Evolutionary conservation across 1,284 basidiomycete species (phyloP).

Genomic region (Leccinum holopus): DNA sequence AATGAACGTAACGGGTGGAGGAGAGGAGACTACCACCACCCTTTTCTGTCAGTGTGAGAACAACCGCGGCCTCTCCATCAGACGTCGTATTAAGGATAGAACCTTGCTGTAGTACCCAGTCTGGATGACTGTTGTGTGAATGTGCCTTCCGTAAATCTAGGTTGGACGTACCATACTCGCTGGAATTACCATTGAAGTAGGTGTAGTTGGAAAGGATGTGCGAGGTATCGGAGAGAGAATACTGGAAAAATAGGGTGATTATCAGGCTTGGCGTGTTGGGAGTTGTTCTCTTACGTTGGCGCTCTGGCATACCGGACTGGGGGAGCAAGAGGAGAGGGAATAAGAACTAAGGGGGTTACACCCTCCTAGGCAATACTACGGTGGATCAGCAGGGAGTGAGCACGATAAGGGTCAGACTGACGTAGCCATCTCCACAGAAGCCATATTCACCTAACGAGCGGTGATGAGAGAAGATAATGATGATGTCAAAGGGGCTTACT

Average conservation of each 20-base stretch:
- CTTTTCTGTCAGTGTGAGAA: constrained; percentile 59
- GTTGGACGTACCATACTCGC: constrained; percentile 45
- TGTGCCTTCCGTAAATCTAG: neutral
- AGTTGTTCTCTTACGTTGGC: constrained; percentile 45
- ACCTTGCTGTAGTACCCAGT: constrained; percentile 72
- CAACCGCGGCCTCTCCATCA: constrained; percentile 62
- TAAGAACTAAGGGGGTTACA: constrained; percentile 76
- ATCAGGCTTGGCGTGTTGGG: neutral
- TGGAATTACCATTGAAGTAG: constrained; percentile 71
- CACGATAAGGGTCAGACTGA: constrained; percentile 28
- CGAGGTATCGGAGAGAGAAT: constrained; percentile 63
- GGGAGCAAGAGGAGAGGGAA: constrained; percentile 62
- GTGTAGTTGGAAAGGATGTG: constrained; percentile 66
- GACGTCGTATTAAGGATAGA: constrained; percentile 61
- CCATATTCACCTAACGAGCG: constrained; percentile 61
- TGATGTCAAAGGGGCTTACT: constrained; percentile 40
- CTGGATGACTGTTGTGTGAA: constrained; percentile 34
- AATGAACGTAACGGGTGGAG: constrained; percentile 79
- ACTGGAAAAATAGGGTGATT: constrained; percentile 36
- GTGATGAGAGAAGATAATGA: constrained; percentile 1
- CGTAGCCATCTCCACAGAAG: constrained; percentile 62
- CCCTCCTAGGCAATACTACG: constrained; percentile 75
- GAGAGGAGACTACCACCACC: constrained; percentile 77
- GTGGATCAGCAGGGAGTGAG: constrained; percentile 6
- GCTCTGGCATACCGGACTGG: constrained; percentile 68